phyloP scores from a whole-genome alignment of 352 stramenopile genomes.

The Phytophthora macrochlamydospora region DNA sequence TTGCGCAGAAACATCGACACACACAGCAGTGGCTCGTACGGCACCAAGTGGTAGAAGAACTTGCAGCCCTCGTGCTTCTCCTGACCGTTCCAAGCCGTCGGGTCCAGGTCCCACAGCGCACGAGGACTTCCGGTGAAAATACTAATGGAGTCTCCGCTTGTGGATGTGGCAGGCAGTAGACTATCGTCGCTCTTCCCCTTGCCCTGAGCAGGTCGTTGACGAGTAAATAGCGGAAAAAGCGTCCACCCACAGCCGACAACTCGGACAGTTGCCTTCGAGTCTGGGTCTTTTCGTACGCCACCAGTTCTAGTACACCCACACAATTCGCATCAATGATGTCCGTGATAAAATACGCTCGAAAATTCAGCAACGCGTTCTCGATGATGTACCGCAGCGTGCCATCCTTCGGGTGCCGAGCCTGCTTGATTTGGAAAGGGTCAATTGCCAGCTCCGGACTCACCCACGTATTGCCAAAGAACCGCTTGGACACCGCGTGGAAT shows the following conservation, averaged over 20 bases:
- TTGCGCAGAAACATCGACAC: constrained; percentile 76
- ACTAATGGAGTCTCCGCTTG: constrained; percentile 59
- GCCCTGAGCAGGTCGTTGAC: constrained; percentile 22
- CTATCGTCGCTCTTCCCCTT: constrained; percentile 6
- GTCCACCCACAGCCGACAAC: constrained; percentile 93
- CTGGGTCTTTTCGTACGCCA: constrained; percentile 88
- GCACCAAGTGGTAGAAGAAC: constrained; percentile 68
- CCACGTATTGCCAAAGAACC: constrained; percentile 95
- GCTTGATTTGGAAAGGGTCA: constrained; percentile 56
- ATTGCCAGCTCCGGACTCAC: constrained; percentile 70
- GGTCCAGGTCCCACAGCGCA: constrained; percentile 65
- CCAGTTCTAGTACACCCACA: constrained; percentile 93
- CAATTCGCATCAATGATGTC: constrained; percentile 90
- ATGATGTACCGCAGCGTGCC: constrained; percentile 58
- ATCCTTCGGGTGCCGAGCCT: constrained; percentile 46
- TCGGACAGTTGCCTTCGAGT: constrained; percentile 71
- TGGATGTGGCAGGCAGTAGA: constrained; percentile 23
- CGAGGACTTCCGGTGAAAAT: constrained; percentile 80
- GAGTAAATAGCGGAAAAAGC: constrained; percentile 88
- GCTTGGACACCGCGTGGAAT: constrained; percentile 83
- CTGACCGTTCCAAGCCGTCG: constrained; percentile 59
- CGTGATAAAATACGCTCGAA: constrained; percentile 85
- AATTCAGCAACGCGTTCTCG: constrained; percentile 59
- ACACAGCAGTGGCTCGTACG: constrained; percentile 62
- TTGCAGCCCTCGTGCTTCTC: constrained; percentile 62